phyloP scores from a whole-genome alignment of 176 grass and related monocot species.

The Saccharum officinarum region DNA sequence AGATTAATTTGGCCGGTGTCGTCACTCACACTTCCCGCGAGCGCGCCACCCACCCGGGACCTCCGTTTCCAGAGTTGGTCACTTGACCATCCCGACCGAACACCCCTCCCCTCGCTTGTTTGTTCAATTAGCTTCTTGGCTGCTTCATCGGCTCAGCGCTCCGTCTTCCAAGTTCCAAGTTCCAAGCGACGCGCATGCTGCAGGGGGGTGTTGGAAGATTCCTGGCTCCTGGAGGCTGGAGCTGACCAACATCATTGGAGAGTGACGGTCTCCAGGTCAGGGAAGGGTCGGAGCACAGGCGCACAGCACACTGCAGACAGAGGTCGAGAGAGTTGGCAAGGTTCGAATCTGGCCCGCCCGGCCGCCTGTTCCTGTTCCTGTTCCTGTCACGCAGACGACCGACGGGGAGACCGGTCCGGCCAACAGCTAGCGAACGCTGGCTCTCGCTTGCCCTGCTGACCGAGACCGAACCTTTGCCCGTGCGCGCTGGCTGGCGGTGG shows the following conservation, averaged over 20 bases:
- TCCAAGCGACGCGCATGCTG: no score
- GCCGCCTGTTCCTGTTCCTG: background rate
- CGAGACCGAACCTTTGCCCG: background rate
- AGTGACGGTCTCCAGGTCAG: background rate
- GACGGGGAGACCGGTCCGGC: background rate
- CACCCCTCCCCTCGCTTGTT: background rate
- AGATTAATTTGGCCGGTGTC: no score
- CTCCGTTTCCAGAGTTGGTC: no score
- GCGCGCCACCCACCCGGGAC: no score
- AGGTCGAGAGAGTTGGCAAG: no score
- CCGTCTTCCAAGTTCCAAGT: no score
- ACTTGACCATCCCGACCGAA: no score
- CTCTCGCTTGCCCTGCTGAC: background rate
- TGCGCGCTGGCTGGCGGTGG: background rate
- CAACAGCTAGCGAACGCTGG: background rate
- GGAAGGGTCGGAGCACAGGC: no score
- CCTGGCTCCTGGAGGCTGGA: background rate
- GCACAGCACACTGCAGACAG: no score
- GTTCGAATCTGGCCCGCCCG: background rate
- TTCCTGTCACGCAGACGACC: background rate
- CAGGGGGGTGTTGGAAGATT: background rate
- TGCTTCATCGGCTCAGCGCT: no score
- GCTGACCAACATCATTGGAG: background rate
- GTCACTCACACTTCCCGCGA: no score
- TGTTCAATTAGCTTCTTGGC: no score